phyloP scores from a whole-genome alignment of 2,329 filamentous ascomycete genomes.

The Arthroderma sp. region DNA sequence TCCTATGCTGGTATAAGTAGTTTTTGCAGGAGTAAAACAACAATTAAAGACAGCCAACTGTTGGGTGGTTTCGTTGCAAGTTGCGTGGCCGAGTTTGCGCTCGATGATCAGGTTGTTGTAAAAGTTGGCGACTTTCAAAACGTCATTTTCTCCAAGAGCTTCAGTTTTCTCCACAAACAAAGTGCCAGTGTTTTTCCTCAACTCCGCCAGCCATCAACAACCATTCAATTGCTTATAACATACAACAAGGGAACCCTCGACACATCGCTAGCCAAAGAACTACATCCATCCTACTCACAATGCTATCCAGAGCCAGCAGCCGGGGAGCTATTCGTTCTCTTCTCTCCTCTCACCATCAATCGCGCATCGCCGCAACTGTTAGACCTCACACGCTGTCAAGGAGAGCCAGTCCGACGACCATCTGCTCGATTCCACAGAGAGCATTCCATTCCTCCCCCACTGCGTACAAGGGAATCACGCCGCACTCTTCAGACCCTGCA shows the following conservation, averaged over 20 bases:
- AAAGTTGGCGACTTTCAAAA: neutral
- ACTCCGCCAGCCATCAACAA: neutral
- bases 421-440: conserved; percentile 11
- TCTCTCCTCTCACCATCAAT: conserved; percentile 16
- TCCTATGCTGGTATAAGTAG: neutral
- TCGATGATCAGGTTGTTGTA: neutral
- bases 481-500: conserved; percentile 45
- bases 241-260: neutral
- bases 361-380: conserved; percentile 9
- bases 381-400: conserved; percentile 7
- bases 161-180: neutral
- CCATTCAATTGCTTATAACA: neutral
- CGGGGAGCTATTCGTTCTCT: conserved; percentile 32
- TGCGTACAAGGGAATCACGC: conserved; percentile 43
- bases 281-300: conserved; percentile 21
- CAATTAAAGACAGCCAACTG: neutral
- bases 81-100: neutral
- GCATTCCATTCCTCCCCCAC: conserved; percentile 28
- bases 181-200: neutral
- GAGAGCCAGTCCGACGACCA: neutral
- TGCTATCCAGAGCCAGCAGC: conserved; percentile 27
- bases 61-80: neutral
- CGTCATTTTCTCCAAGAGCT: neutral
- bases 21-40: neutral
- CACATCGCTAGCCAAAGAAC: neutral